These are phyloP conservation scores for Aspergillus ellipticus DNA, from an alignment of 495 filamentous ascomycete genomes.

Conservation along the genomic window DNA sequence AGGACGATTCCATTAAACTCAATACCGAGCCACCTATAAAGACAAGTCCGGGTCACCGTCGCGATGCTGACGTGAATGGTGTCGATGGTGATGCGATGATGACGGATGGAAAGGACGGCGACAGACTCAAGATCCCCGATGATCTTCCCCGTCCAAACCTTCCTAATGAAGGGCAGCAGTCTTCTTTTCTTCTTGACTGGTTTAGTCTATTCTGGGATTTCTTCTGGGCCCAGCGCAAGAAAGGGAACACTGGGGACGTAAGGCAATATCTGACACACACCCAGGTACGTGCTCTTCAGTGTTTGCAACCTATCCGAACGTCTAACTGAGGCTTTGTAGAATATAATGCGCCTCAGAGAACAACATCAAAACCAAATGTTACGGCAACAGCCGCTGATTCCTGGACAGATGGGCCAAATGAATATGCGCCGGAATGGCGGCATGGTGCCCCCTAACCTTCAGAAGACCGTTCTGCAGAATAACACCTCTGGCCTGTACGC, in stretches of 20 bases:
- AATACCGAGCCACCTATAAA: constrained; percentile 60
- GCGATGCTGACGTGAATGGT: constrained; percentile 70
- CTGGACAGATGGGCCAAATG: constrained; percentile 59
- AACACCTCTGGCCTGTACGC: constrained; percentile 48
- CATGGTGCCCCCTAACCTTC: constrained; percentile 52
- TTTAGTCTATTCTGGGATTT: constrained; percentile 97
- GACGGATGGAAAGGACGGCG: constrained; percentile 71
- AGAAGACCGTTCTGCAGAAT: constrained; percentile 74
- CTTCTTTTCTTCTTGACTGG: constrained; percentile 89
- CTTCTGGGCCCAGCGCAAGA: constrained; percentile 69
- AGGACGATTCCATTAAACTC: constrained; percentile 43
- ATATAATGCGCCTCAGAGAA: constrained; percentile 41
- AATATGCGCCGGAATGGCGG: constrained; percentile 47
- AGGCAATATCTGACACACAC: constrained; percentile 73
- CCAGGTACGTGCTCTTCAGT: constrained; percentile 58
- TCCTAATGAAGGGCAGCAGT: constrained; percentile 57
- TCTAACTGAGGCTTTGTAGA: constrained; percentile 27
- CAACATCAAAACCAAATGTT: constrained; percentile 62
- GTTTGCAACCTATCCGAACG: constrained; percentile 2
- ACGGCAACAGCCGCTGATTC: constrained; percentile 67
- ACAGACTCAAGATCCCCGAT: constrained; percentile 67
- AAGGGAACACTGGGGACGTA: constrained; percentile 52
- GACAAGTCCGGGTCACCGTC: constrained; percentile 53
- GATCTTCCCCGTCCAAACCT: constrained; percentile 76
- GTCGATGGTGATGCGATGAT: constrained; percentile 80